A percentile compares a stretch with the other conserved stretches of the same genome.
These are phyloP conservation scores for Cornus florida DNA, from an alignment of 148 eudicot species.

Conservation along the genomic window DNA sequence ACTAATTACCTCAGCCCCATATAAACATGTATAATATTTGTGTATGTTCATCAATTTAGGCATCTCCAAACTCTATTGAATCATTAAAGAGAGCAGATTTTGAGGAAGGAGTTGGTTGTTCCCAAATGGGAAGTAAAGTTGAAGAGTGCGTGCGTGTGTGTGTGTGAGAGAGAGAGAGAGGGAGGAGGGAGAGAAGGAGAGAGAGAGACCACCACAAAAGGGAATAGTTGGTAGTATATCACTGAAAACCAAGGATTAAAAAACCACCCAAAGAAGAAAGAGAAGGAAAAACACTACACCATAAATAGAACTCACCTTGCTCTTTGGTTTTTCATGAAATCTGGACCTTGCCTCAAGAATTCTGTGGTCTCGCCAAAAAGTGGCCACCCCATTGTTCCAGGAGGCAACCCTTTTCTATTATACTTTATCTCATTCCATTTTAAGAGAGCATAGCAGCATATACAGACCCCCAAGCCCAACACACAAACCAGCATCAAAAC, in stretches of 20 bases:
- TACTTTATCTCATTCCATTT: slow-evolving; percentile 66
- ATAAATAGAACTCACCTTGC: slow-evolving; percentile 44
- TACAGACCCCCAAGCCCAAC: slow-evolving; percentile 3
- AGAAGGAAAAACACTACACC: not conserved
- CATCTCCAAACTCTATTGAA: too few species aligned
- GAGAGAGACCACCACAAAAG: not conserved
- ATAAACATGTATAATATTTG: too few species aligned
- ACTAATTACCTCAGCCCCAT: too few species aligned
- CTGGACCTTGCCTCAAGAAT: slow-evolving; percentile 70
- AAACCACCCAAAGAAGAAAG: not conserved
- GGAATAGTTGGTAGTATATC: not conserved
- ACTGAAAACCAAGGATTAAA: not conserved
- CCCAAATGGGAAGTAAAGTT: not conserved
- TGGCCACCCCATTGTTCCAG: slow-evolving; percentile 93
- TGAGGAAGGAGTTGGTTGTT: not conserved
- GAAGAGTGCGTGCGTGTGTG: not conserved
- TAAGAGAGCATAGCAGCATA: slow-evolving; percentile 34
- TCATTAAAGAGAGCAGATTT: too few species aligned
- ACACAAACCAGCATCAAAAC: slow-evolving; percentile 6
- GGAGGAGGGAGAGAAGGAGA: not conserved
- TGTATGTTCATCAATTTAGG: too few species aligned
- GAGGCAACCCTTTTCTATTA: slow-evolving; percentile 62
- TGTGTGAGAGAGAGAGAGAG: not conserved
- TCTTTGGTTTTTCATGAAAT: slow-evolving; percentile 62
- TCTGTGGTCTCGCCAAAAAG: slow-evolving; percentile 70